Evolutionary conservation across 2,329 filamentous ascomycete species (phyloP).

Genomic region (Alternaria solani): DNA sequence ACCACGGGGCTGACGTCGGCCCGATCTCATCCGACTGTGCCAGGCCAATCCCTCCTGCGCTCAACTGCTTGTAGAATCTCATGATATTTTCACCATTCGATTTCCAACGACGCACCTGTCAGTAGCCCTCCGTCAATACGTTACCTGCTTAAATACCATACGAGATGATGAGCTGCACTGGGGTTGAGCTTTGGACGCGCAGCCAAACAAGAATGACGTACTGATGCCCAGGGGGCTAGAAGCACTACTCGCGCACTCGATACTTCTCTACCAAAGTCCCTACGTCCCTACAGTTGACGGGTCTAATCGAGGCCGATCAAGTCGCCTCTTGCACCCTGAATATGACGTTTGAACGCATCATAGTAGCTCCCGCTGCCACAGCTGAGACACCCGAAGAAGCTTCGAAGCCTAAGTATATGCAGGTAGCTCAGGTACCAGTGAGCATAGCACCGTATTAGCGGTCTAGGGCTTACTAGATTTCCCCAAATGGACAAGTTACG

Average conservation of each 20-base stretch:
- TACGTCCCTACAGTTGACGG: not conserved
- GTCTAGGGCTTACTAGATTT: not conserved
- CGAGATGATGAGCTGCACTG: not conserved
- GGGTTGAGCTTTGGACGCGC: not conserved
- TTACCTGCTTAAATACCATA: not conserved
- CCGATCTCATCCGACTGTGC: not conserved
- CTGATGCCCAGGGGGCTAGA: not conserved
- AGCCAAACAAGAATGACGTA: not conserved
- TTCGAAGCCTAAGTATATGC: not conserved
- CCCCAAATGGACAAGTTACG: slow-evolving; percentile 1
- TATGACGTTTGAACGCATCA: slow-evolving; percentile 11
- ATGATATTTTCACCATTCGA: too few relatives aligned
- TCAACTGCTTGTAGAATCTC: not conserved
- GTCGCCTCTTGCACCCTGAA: not conserved
- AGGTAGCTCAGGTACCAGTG: slow-evolving; percentile 7
- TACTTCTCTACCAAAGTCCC: slow-evolving; percentile 4
- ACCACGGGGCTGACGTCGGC: not conserved
- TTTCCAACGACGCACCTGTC: not conserved
- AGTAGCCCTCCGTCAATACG: not conserved
- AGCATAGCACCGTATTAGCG: not conserved
- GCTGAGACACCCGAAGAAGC: not conserved
- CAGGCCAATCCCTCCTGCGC: not conserved
- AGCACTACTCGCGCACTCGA: slow-evolving; percentile 5
- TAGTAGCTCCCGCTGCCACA: not conserved
- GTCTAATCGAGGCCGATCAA: not conserved